These are phyloP conservation scores for Diaporthe australafricana DNA, from an alignment of 2,329 filamentous ascomycete genomes.

Conservation along the genomic window DNA sequence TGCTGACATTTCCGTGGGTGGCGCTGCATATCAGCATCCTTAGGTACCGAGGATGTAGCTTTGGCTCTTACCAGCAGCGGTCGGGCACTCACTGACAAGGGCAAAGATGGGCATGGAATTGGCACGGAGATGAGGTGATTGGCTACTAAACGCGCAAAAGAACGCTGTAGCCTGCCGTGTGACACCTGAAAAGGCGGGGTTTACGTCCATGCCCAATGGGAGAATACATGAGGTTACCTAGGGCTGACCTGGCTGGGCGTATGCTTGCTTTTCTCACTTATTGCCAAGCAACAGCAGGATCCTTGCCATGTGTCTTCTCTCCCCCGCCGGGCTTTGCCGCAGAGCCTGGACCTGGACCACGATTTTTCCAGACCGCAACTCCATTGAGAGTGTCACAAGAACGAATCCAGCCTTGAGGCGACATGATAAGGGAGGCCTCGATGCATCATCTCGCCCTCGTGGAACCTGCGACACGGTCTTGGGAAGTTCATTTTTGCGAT, in stretches of 20 bases:
- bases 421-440: too few relatives aligned
- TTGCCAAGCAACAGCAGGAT: neutral
- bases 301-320: neutral
- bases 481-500: neutral
- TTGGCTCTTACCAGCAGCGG: neutral
- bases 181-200: neutral
- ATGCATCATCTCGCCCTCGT: neutral
- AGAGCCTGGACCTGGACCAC: slow-evolving; percentile 1
- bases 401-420: neutral
- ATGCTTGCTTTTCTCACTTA: neutral
- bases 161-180: neutral
- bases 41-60: neutral
- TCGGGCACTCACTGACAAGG: neutral
- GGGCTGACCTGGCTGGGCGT: neutral
- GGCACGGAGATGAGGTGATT: neutral
- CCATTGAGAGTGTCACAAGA: neutral
- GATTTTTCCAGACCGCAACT: neutral
- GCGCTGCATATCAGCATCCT: neutral
- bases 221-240: neutral
- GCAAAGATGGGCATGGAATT: neutral
- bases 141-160: neutral
- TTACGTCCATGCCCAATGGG: neutral
- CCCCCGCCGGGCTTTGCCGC: neutral
- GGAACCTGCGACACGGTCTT: neutral
- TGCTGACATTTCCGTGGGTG: neutral